Percentiles rank a stretch among this genome's conserved stretches.
Conservation (phyloP, 306 rosid genomes). For the Abrus pulchellus region DNA sequence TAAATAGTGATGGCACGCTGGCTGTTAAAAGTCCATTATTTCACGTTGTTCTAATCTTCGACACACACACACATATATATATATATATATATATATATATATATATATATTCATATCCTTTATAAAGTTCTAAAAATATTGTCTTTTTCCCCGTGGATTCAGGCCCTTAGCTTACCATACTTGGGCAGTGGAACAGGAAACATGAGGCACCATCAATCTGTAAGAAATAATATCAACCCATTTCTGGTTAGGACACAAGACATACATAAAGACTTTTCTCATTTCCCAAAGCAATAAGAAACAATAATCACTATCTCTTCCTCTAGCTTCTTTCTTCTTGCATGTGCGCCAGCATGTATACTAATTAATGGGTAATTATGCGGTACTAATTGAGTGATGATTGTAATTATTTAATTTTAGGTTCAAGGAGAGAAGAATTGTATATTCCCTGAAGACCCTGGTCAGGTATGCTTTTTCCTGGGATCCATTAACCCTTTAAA, state of each 20-base stretch:
- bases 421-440: slow-evolving; percentile 92
- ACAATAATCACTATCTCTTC: slow-evolving; percentile 30
- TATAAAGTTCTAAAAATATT: slow-evolving; percentile 51
- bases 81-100: too few species aligned
- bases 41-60: slow-evolving; percentile 40
- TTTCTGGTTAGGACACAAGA: slow-evolving; percentile 20
- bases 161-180: slow-evolving; percentile 99
- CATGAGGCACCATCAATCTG: slow-evolving; percentile 80
- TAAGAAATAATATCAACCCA: slow-evolving; percentile 58
- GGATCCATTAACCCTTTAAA: slow-evolving; percentile 59
- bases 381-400: slow-evolving; percentile 60
- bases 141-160: slow-evolving; percentile 55
- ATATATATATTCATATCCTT: background rate
- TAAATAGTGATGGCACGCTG: slow-evolving; percentile 48
- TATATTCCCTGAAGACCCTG: slow-evolving; percentile 94
- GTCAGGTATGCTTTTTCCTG: slow-evolving; percentile 81
- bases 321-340: slow-evolving; percentile 35
- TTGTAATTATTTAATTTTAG: slow-evolving; percentile 59
- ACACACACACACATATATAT: background rate
- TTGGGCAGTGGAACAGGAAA: slow-evolving; percentile 75
- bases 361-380: slow-evolving; percentile 48
- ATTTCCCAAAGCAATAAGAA: slow-evolving; percentile 55
- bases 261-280: slow-evolving; percentile 47
- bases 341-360: slow-evolving; percentile 39
- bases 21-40: slow-evolving; percentile 46